Evolutionary conservation across 306 rosid genomes (phyloP).

Genomic region (Vigna trinervia): DNA sequence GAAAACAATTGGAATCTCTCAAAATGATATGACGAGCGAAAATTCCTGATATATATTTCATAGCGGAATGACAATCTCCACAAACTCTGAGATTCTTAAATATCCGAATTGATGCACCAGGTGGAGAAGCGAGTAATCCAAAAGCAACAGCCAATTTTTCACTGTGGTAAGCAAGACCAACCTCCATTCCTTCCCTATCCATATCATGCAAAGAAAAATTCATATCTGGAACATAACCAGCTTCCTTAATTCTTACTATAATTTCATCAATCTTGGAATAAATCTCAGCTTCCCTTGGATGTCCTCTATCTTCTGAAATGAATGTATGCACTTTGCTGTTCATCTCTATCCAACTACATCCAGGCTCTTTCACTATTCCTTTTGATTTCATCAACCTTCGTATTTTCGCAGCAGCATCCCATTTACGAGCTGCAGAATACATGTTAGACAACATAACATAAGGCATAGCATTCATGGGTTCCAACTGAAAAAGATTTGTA

Average conservation of each 20-base stretch:
- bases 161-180: constrained; percentile 75
- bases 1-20: constrained; percentile 94
- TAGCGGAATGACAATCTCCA: constrained; percentile 93
- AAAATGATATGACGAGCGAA: constrained; percentile 68
- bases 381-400: constrained; percentile 77
- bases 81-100: constrained; percentile 90
- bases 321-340: constrained; percentile 71
- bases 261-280: constrained; percentile 73
- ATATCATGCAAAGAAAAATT: constrained; percentile 78
- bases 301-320: constrained; percentile 85
- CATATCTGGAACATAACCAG: constrained; percentile 78
- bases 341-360: constrained; percentile 84
- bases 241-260: constrained; percentile 68
- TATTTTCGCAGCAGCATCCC: constrained; percentile 74
- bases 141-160: constrained; percentile 89
- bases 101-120: constrained; percentile 70
- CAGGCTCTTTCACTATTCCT: constrained; percentile 88
- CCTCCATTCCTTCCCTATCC: constrained; percentile 83
- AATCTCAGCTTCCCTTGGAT: constrained; percentile 67
- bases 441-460: constrained; percentile 82
- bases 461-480: constrained; percentile 72
- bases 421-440: constrained; percentile 73
- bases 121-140: constrained; percentile 68
- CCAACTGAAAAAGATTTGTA: constrained; percentile 66
- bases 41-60: constrained; percentile 70